Evolutionary conservation across 371 early-diverging fungal species (phyloP).

Genomic region (Chytridium lagenaria): DNA sequence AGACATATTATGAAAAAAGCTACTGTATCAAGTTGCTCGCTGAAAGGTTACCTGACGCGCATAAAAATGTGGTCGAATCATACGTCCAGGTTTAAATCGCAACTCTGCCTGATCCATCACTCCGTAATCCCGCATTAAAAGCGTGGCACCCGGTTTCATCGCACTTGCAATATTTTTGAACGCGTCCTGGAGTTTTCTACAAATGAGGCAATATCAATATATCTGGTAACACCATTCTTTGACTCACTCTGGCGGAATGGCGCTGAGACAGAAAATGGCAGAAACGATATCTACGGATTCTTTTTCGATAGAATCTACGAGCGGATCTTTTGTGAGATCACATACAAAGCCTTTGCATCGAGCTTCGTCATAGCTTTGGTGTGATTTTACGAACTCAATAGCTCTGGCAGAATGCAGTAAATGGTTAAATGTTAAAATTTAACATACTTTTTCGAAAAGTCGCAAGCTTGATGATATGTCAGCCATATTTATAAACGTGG

Average conservation of each 20-base stretch:
- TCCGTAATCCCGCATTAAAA: constrained; percentile 61
- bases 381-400: constrained; percentile 48
- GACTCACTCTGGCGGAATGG: constrained; percentile 49
- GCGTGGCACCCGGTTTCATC: constrained; percentile 57
- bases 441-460: constrained; percentile 40
- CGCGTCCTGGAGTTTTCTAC: constrained; percentile 37
- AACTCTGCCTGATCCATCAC: constrained; percentile 74
- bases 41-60: constrained; percentile 52
- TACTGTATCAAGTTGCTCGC: background rate
- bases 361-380: constrained; percentile 41
- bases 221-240: background rate
- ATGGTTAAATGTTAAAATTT: background rate
- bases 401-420: constrained; percentile 25
- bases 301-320: constrained; percentile 40
- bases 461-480: constrained; percentile 40
- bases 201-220: background rate
- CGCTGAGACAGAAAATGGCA: constrained; percentile 48
- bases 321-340: constrained; percentile 43
- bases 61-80: constrained; percentile 67
- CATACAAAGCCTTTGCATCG: constrained; percentile 56
- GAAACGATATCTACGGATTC: constrained; percentile 49
- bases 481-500: constrained; percentile 35
- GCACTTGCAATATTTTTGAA: constrained; percentile 43
- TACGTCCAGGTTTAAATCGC: constrained; percentile 70
- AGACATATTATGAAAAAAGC: background rate